These are phyloP conservation scores for Solanum appendiculatum DNA, from an alignment of 257 asterid species.

Conservation along the genomic window DNA sequence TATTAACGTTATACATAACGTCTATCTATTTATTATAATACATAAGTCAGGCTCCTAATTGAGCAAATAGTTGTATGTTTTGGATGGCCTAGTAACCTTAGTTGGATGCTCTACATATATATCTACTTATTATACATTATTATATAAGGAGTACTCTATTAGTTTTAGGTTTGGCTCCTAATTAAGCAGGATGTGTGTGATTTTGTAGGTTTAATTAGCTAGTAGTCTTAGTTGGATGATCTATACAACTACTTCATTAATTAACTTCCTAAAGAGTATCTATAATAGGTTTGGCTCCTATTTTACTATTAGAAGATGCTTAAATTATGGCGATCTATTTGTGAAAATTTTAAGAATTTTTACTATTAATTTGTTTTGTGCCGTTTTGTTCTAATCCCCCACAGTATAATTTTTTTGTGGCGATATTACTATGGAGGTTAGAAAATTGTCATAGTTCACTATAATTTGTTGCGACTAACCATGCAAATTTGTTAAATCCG, in stretches of 20 bases:
- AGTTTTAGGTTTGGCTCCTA: not conserved
- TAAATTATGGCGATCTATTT: not conserved
- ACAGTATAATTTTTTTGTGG: not conserved
- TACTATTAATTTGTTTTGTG: not conserved
- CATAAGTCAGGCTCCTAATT: not conserved
- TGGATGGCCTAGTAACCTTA: not conserved
- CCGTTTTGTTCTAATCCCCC: not conserved
- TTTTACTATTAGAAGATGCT: not conserved
- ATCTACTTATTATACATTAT: not conserved
- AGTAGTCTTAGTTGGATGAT: not conserved
- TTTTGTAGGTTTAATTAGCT: not conserved
- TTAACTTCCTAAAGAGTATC: not conserved
- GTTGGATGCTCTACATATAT: not conserved
- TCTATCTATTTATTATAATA: too few relatives aligned
- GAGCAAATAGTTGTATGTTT: not conserved
- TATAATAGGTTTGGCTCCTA: not conserved
- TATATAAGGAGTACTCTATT: not conserved
- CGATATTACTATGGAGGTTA: not conserved
- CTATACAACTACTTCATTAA: not conserved
- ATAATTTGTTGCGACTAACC: not conserved
- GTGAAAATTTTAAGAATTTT: too few relatives aligned
- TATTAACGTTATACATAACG: not conserved
- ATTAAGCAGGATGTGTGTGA: not conserved
- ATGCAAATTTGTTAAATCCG: too few relatives aligned
- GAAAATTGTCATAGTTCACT: not conserved